Evolutionary conservation across 805 yeast genomes (phyloP).

Genomic region (Ogataea saltuana): DNA sequence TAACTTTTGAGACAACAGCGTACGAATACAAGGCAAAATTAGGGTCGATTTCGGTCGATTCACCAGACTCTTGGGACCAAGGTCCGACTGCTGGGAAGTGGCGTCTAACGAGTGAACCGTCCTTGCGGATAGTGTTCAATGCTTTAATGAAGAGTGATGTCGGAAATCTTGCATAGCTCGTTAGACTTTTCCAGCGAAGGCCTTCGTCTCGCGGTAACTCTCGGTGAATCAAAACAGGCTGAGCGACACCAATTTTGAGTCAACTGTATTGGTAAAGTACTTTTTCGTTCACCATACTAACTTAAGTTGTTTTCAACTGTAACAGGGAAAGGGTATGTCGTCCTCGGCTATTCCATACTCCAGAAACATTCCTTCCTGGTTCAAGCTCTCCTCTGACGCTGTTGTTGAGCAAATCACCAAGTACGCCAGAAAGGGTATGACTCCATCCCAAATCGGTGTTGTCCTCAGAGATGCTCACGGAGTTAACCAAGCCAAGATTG

Average conservation of each 20-base stretch:
- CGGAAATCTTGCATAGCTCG: constrained; percentile 10
- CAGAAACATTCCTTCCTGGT: constrained; percentile 99
- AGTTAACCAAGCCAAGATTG: constrained; percentile 94
- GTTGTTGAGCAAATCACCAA: constrained; percentile 98
- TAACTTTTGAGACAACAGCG: constrained; percentile 34
- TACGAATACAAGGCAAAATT: constrained; percentile 31
- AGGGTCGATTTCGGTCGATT: constrained; percentile 37
- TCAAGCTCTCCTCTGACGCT: constrained; percentile 93
- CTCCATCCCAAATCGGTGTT: constrained; percentile 99
- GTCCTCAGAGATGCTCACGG: constrained; percentile 99
- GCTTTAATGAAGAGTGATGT: constrained; percentile 6
- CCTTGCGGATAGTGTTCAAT: no score
- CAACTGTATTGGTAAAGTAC: constrained; percentile 35
- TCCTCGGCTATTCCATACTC: constrained; percentile 99
- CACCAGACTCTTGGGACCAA: constrained; percentile 3
- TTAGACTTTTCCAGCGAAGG: not conserved
- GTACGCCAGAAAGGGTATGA: constrained; percentile 99
- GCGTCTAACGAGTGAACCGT: no score
- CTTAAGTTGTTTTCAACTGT: constrained; percentile 26
- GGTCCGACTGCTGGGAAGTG: no score
- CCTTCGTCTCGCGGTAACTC: no score
- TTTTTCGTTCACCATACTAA: constrained; percentile 40
- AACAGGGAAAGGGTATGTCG: constrained; percentile 97
- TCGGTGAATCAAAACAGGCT: constrained; percentile 33
- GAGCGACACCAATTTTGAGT: constrained; percentile 53